Evolutionary conservation across 2,329 filamentous ascomycete genomes (phyloP).

Genomic region (Colletotrichum filicis): DNA sequence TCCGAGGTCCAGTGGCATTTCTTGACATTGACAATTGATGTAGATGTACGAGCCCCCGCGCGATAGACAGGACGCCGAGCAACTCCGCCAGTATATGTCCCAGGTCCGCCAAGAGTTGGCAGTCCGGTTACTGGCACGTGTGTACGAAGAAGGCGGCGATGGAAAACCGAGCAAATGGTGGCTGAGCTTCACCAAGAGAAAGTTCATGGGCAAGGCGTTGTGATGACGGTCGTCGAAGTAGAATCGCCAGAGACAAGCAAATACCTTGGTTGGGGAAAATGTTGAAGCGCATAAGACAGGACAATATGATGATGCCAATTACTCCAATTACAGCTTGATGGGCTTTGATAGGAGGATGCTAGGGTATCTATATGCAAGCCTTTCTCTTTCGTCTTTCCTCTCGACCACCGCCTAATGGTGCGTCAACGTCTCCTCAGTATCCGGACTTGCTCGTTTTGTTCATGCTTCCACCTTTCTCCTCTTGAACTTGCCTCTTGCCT

Average conservation of each 20-base stretch:
- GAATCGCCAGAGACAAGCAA: not conserved
- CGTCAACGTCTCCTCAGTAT: not conserved
- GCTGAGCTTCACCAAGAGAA: constrained; percentile 98
- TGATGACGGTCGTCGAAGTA: constrained; percentile 49
- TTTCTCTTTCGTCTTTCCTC: not conserved
- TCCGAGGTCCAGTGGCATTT: constrained; percentile 13
- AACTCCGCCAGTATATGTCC: constrained; percentile 86
- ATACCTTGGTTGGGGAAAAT: not conserved
- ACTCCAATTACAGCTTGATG: constrained; percentile 10
- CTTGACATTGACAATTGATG: not conserved
- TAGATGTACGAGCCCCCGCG: constrained; percentile 89
- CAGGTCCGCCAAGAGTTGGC: constrained; percentile 96
- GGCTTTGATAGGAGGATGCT: constrained; percentile 15
- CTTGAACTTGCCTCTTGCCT: constrained; percentile 84
- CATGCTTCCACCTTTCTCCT: constrained; percentile 68
- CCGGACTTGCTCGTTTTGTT: not conserved
- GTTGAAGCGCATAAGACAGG: constrained; percentile 21
- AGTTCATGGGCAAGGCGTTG: constrained; percentile 98
- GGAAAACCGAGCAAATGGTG: constrained; percentile 87
- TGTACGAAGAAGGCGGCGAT: constrained; percentile 83
- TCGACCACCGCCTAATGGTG: not conserved
- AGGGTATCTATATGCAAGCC: constrained; percentile 29
- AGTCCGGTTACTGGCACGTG: constrained; percentile 80
- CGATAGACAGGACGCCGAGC: constrained; percentile 90
- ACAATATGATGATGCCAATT: constrained; percentile 26